Percentiles rank a stretch among this genome's conserved stretches.
Conservation (phyloP, 1,284 basidiomycete genomes). For the Cryptococcus sp. region DNA sequence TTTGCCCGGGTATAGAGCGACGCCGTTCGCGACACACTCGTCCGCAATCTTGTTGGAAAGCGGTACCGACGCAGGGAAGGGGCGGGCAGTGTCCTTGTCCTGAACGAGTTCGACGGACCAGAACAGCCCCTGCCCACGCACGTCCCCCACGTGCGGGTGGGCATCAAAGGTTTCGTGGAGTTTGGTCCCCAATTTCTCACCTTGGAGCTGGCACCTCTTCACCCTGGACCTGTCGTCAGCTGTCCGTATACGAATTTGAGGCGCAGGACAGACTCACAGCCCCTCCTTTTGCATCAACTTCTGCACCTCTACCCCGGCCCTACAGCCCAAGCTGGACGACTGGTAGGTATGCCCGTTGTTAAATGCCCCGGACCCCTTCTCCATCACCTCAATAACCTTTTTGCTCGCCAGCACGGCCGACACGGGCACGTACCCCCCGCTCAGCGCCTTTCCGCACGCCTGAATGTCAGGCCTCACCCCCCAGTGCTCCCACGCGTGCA, state of each 20-base stretch:
- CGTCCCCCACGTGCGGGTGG: constrained; percentile 29
- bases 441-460: constrained; percentile 78
- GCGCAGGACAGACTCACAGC: constrained; percentile 5
- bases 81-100: constrained; percentile 25
- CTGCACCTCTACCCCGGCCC: constrained; percentile 55
- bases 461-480: constrained; percentile 65
- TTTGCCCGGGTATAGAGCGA: constrained; percentile 32
- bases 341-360: constrained; percentile 84
- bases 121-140: constrained; percentile 64
- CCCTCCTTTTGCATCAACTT: constrained; percentile 14
- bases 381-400: constrained; percentile 65
- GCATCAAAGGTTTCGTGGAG: constrained; percentile 11
- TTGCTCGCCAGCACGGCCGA: constrained; percentile 73
- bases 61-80: constrained; percentile 23
- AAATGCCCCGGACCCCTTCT: constrained; percentile 57
- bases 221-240: neutral
- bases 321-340: constrained; percentile 70
- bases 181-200: constrained; percentile 4
- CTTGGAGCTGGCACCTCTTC: neutral
- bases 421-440: constrained; percentile 80
- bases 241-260: neutral
- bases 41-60: constrained; percentile 24
- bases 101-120: constrained; percentile 70
- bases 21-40: constrained; percentile 26
- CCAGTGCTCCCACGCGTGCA: constrained; percentile 72